Conservation (phyloP, 2,329 filamentous ascomycete genomes). For the Alternaria ethzedia region DNA sequence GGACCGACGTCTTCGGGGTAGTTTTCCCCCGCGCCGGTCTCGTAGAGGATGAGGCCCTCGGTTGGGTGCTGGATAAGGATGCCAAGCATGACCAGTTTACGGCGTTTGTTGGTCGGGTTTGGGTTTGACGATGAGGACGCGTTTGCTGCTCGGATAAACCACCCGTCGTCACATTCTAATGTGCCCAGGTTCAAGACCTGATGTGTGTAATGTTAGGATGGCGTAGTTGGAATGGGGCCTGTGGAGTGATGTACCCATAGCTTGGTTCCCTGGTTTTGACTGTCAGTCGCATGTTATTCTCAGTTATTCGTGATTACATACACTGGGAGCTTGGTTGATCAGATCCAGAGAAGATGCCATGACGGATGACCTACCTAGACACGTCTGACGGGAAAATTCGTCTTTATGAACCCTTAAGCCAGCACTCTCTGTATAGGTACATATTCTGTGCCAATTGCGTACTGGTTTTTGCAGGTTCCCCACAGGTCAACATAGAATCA, state of each 20-base stretch:
- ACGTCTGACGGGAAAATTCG: not conserved
- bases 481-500: not conserved
- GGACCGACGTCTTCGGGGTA: constrained; percentile 38
- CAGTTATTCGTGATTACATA: not conserved
- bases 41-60: constrained; percentile 46
- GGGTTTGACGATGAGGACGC: constrained; percentile 37
- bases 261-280: constrained; percentile 39
- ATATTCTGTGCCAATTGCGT: not conserved
- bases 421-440: not conserved
- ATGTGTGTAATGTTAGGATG: not conserved
- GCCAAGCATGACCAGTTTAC: constrained; percentile 35
- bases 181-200: constrained; percentile 45
- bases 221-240: not conserved
- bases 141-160: constrained; percentile 41
- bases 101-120: constrained; percentile 30
- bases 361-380: not conserved
- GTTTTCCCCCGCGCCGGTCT: constrained; percentile 43
- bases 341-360: constrained; percentile 20
- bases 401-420: not conserved
- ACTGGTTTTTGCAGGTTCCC: not conserved
- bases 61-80: constrained; percentile 32
- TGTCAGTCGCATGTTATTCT: too few species aligned
- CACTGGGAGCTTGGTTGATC: constrained; percentile 27
- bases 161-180: constrained; percentile 47
- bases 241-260: constrained; percentile 34